Conservation (phyloP, 371 early-diverging fungal species). For the Mucor indicus region DNA sequence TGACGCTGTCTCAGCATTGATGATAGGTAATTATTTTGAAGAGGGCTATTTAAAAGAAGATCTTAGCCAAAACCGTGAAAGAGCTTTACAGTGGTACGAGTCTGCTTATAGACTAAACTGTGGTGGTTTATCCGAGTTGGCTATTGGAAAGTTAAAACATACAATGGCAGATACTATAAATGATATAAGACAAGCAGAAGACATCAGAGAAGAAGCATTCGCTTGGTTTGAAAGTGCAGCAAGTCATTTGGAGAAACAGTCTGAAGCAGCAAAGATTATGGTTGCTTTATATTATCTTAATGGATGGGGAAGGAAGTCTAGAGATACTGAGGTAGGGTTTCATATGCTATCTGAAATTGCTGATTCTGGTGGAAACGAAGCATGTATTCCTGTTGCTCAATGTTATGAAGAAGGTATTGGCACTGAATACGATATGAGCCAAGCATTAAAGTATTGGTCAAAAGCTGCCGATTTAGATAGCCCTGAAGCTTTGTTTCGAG, state of each 20-base stretch:
- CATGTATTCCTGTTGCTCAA: conserved; percentile 11
- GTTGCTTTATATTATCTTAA: conserved; percentile 18
- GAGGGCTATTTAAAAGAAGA: conserved; percentile 15
- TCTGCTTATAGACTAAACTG: conserved; percentile 17
- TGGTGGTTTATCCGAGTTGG: conserved; percentile 21
- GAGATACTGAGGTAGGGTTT: conserved; percentile 13
- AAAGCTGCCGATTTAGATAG: conserved; percentile 28
- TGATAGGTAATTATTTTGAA: conserved; percentile 29
- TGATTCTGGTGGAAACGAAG: conserved; percentile 13
- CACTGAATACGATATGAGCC: conserved; percentile 7
- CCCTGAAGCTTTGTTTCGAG: conserved; percentile 14
- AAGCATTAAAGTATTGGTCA: conserved; percentile 29
- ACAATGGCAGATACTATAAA: background rate
- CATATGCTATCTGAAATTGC: conserved; percentile 11
- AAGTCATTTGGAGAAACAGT: background rate
- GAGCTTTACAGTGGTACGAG: conserved; percentile 23
- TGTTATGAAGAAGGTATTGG: conserved; percentile 27
- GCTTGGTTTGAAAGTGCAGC: conserved; percentile 20
- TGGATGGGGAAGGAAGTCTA: conserved; percentile 16
- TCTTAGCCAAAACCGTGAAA: conserved; percentile 6
- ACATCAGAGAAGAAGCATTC: conserved; percentile 23
- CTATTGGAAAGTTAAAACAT: conserved; percentile 23
- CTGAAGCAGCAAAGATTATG: conserved; percentile 10
- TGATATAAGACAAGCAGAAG: conserved; percentile 10
- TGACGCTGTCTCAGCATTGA: conserved; percentile 18